Evolutionary conservation across 768 basidiomycete species (phyloP).

Genomic region (Lactarius hengduanensis): DNA sequence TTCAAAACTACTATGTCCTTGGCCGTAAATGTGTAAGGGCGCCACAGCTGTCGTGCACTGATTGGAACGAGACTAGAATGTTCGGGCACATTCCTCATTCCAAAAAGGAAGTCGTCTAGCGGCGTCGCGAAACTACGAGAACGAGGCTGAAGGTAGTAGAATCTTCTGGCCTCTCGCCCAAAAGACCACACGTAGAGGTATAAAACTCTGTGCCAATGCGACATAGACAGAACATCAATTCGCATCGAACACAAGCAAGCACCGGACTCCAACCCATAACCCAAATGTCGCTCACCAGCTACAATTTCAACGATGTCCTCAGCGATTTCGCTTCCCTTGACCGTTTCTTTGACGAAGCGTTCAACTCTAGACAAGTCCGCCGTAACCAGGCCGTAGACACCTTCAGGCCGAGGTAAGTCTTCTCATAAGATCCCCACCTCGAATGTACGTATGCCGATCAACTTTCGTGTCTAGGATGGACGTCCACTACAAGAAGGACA

Average conservation of each 20-base stretch:
- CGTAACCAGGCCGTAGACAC: background rate
- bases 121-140: slow-evolving; percentile 2
- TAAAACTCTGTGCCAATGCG: background rate
- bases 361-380: background rate
- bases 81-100: background rate
- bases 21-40: background rate
- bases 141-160: background rate
- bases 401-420: slow-evolving; percentile 14
- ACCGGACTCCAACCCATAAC: background rate
- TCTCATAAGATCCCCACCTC: background rate
- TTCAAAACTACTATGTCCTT: background rate
- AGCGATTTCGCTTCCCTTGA: slow-evolving; percentile 3
- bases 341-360: slow-evolving; percentile 14
- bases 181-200: slow-evolving; percentile 1
- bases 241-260: background rate
- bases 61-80: background rate
- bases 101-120: slow-evolving; percentile 1
- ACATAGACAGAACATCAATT: background rate
- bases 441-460: background rate
- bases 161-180: background rate
- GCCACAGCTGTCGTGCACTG: background rate
- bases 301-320: slow-evolving; percentile 1
- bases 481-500: slow-evolving; percentile 47
- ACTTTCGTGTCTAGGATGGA: slow-evolving; percentile 41
- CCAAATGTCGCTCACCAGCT: slow-evolving; percentile 8